Conservation (phyloP, 306 rosid species). For the Vigna radiata region DNA sequence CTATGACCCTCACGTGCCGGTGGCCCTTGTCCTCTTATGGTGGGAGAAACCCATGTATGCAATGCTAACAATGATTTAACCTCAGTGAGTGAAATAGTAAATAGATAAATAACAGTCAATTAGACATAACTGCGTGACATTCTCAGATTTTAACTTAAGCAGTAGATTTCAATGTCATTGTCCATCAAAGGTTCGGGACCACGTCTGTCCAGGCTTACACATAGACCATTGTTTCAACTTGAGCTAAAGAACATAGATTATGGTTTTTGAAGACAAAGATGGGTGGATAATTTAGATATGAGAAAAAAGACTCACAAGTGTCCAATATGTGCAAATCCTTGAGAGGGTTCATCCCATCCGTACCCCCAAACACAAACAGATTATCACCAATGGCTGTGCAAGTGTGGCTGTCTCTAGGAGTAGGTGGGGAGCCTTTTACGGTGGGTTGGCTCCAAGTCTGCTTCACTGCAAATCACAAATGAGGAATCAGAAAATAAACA, state of each 20-base stretch:
- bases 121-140: slow-evolving; percentile 32
- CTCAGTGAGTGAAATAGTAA: slow-evolving; percentile 18
- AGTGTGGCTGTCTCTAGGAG: slow-evolving; percentile 94
- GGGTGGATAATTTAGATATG: slow-evolving; percentile 10
- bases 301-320: slow-evolving; percentile 71
- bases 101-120: slow-evolving; percentile 5
- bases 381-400: slow-evolving; percentile 84
- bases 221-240: slow-evolving; percentile 24
- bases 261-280: slow-evolving; percentile 23
- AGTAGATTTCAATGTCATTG: neutral
- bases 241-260: slow-evolving; percentile 29
- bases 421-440: slow-evolving; percentile 77
- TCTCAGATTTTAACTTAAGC: slow-evolving; percentile 20
- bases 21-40: slow-evolving; percentile 88
- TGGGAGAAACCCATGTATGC: slow-evolving; percentile 85
- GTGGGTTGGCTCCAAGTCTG: slow-evolving; percentile 86
- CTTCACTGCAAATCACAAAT: slow-evolving; percentile 73
- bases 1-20: slow-evolving; percentile 97
- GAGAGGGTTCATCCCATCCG: slow-evolving; percentile 92
- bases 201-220: neutral
- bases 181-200: slow-evolving; percentile 28
- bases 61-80: slow-evolving; percentile 57
- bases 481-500: slow-evolving; percentile 38
- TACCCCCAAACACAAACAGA: slow-evolving; percentile 94
- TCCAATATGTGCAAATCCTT: slow-evolving; percentile 85